A percentile compares a stretch with the other conserved stretches of the same genome.
Conservation (phyloP, 164 flowering plant genomes). For the grape (Vitis vinifera) region DNA sequence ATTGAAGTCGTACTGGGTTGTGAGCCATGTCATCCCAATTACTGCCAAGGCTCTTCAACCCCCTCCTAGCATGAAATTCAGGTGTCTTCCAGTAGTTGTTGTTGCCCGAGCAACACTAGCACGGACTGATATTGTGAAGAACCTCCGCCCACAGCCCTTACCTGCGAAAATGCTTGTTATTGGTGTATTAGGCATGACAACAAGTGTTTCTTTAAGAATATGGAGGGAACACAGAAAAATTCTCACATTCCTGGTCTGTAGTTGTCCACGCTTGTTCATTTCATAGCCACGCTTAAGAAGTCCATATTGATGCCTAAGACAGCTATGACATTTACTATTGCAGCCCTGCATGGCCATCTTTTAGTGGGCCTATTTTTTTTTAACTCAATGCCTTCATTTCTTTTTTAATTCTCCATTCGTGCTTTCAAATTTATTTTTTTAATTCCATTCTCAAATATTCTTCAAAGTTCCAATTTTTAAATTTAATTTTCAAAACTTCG, state of each 20-base stretch:
- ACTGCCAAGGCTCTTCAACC: constrained; percentile 82
- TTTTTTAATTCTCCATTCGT: too few species aligned
- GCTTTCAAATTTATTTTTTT: too few species aligned
- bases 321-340: constrained; percentile 97
- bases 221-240: too few species aligned
- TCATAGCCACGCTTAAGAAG: constrained; percentile 86
- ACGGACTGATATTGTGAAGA: constrained; percentile 79
- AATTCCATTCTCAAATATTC: too few species aligned
- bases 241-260: too few species aligned
- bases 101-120: constrained; percentile 91
- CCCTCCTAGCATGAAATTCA: constrained; percentile 70
- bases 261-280: constrained; percentile 42
- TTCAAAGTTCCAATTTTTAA: too few species aligned
- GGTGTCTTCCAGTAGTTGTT: constrained; percentile 77
- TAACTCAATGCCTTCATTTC: too few species aligned
- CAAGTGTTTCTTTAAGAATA: too few species aligned
- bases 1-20: constrained; percentile 88
- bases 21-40: constrained; percentile 77
- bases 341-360: constrained; percentile 28
- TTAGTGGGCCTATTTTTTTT: too few species aligned
- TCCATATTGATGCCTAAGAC: constrained; percentile 91
- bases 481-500: too few species aligned
- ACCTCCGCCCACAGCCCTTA: constrained; percentile 86
- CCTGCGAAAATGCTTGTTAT: constrained; percentile 82
- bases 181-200: constrained; percentile 58